These are phyloP conservation scores for Dissophora globulifera DNA, from an alignment of 192 early-diverging fungal species.

Conservation along the genomic window DNA sequence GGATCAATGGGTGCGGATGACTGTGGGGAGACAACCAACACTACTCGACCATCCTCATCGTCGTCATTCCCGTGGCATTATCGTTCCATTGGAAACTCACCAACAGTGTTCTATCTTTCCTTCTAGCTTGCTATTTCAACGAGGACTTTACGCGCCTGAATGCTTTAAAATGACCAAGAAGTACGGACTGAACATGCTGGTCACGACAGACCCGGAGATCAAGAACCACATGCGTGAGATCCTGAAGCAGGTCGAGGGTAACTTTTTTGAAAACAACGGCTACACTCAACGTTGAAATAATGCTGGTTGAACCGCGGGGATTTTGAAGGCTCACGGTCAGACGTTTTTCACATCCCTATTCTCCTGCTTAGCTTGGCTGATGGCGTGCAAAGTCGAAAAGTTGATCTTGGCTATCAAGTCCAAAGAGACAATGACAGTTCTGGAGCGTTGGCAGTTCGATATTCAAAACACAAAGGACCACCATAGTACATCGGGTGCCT, in stretches of 20 bases:
- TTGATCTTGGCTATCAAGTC: conserved; percentile 89
- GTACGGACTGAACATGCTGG: conserved; percentile 86
- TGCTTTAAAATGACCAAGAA: conserved; percentile 89
- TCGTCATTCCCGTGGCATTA: no score
- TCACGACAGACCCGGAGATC: conserved; percentile 79
- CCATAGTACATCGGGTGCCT: neutral
- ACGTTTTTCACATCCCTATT: no score
- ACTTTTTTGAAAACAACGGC: neutral
- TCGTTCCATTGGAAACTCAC: no score
- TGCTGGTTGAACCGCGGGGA: no score
- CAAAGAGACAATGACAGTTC: conserved; percentile 81
- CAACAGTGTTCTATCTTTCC: no score
- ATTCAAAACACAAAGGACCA: conserved; percentile 73
- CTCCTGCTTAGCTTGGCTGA: conserved; percentile 89
- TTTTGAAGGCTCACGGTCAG: no score
- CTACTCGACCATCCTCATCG: no score
- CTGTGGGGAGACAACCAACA: neutral
- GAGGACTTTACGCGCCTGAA: conserved; percentile 93
- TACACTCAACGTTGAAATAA: no score
- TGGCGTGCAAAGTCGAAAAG: conserved; percentile 77
- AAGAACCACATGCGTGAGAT: conserved; percentile 81
- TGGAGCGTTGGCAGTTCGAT: conserved; percentile 97
- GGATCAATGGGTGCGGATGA: no score
- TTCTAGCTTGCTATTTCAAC: conserved; percentile 87
- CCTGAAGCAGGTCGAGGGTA: conserved; percentile 84